Evolutionary conservation across 1,139 yeast species (phyloP).

Genomic region (Yamadazyma siamensis): DNA sequence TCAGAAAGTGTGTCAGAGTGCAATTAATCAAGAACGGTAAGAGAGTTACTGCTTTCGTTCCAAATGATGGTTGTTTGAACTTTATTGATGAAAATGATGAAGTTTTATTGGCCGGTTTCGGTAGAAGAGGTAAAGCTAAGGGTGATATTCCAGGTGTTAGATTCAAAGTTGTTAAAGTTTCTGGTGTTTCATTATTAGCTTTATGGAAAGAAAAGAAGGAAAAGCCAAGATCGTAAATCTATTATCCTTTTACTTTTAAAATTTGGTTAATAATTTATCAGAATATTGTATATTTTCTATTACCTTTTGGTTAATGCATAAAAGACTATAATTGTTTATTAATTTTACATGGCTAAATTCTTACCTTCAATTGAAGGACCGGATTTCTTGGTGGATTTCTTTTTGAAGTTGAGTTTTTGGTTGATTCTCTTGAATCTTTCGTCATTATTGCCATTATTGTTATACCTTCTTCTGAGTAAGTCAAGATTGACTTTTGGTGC

Average conservation of each 20-base stretch:
- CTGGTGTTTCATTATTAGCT: slow-evolving; percentile 99
- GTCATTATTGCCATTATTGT: slow-evolving; percentile 57
- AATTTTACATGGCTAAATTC: slow-evolving; percentile 43
- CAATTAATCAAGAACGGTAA: slow-evolving; percentile 99
- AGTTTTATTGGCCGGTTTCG: slow-evolving; percentile 99
- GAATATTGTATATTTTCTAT: slow-evolving; percentile 14
- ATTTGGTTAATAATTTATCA: slow-evolving; percentile 2
- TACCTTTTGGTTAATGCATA: slow-evolving; percentile 16
- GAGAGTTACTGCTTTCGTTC: slow-evolving; percentile 99
- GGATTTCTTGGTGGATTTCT: slow-evolving; percentile 50
- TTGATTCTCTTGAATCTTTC: slow-evolving; percentile 77
- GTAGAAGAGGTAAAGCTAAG: slow-evolving; percentile 99
- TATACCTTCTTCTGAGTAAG: slow-evolving; percentile 32
- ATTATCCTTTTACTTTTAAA: not conserved
- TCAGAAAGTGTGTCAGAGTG: slow-evolving; percentile 99
- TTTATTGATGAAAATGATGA: slow-evolving; percentile 99
- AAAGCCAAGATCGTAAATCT: slow-evolving; percentile 94
- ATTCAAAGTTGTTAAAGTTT: slow-evolving; percentile 99
- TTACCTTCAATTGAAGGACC: slow-evolving; percentile 85
- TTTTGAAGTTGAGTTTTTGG: slow-evolving; percentile 50
- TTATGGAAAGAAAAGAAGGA: slow-evolving; percentile 99
- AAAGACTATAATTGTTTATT: slow-evolving; percentile 7
- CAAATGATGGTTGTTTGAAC: slow-evolving; percentile 99
- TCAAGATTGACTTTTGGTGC: slow-evolving; percentile 75
- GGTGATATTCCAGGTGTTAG: slow-evolving; percentile 99